phyloP scores from a whole-genome alignment of 163 green algal genomes.

The Trebouxia gelatinosa region DNA sequence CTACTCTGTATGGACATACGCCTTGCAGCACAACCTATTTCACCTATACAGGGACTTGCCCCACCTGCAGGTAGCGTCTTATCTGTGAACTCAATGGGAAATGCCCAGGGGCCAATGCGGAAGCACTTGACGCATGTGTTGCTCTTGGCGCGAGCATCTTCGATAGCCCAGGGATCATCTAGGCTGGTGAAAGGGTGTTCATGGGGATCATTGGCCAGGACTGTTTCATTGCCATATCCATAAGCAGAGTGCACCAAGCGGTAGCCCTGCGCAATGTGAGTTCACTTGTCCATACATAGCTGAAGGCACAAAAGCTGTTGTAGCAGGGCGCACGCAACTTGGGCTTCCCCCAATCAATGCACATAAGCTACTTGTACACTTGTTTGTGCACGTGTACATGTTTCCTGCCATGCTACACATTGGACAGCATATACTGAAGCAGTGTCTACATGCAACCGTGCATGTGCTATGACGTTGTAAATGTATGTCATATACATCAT shows the following conservation, averaged over 20 bases:
- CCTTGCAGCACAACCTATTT: too few relatives aligned
- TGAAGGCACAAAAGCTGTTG: background rate
- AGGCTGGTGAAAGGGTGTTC: background rate
- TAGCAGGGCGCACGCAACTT: too few relatives aligned
- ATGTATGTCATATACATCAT: background rate
- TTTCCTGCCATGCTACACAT: background rate
- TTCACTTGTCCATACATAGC: too few relatives aligned
- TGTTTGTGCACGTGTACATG: background rate
- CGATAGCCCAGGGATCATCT: background rate
- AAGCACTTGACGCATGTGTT: background rate
- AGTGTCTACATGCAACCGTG: background rate
- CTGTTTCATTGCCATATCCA: conserved; percentile 22
- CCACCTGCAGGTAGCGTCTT: too few relatives aligned
- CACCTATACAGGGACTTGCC: too few relatives aligned
- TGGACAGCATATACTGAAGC: background rate
- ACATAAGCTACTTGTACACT: background rate
- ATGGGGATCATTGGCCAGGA: conserved; percentile 16
- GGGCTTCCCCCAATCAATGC: too few relatives aligned
- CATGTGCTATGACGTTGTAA: background rate
- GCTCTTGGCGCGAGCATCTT: background rate
- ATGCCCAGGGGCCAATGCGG: conserved; percentile 18
- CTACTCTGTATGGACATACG: too few relatives aligned
- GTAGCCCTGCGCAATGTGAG: too few relatives aligned
- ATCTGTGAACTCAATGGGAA: conserved; percentile 10
- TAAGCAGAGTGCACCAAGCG: background rate